Evolutionary conservation across 140 eudicot genomes (phyloP).

Genomic region (Stevia rebaudiana): DNA sequence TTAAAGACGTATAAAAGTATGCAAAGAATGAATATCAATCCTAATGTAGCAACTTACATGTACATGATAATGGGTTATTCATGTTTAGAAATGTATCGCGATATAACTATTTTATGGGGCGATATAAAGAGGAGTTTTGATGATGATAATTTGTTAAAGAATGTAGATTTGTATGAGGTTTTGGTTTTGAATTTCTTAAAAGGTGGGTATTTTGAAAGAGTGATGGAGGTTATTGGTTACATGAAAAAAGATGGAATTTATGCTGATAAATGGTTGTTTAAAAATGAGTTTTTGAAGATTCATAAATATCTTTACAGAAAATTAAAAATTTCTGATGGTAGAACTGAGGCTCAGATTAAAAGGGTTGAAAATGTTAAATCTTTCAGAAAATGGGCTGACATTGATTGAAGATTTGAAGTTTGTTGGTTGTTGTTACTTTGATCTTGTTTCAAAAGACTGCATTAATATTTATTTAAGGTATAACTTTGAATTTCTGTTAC

Average conservation of each 20-base stretch:
- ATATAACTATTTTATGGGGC: conserved; percentile 80
- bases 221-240: conserved; percentile 62
- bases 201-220: conserved; percentile 96
- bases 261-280: conserved; percentile 62
- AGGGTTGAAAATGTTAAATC: conserved; percentile 68
- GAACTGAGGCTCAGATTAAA: conserved; percentile 57
- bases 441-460: neutral
- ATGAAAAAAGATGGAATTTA: conserved; percentile 58
- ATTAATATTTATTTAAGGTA: neutral
- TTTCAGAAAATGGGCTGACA: conserved; percentile 70
- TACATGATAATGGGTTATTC: conserved; percentile 60
- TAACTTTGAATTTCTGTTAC: neutral
- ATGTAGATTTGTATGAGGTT: conserved; percentile 66
- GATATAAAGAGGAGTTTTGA: conserved; percentile 60
- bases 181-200: conserved; percentile 53
- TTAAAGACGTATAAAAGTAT: conserved; percentile 57
- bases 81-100: conserved; percentile 66
- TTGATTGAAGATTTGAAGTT: conserved; percentile 24
- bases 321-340: conserved; percentile 41
- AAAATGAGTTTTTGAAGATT: conserved; percentile 53
- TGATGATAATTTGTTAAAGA: conserved; percentile 20
- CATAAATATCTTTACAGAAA: conserved; percentile 68
- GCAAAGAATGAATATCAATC: conserved; percentile 55
- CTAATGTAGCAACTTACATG: conserved; percentile 50
- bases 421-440: neutral